Base-by-base conservation (phyloP, 177 flowering plant species). In the Vitis hybrid region DNA sequence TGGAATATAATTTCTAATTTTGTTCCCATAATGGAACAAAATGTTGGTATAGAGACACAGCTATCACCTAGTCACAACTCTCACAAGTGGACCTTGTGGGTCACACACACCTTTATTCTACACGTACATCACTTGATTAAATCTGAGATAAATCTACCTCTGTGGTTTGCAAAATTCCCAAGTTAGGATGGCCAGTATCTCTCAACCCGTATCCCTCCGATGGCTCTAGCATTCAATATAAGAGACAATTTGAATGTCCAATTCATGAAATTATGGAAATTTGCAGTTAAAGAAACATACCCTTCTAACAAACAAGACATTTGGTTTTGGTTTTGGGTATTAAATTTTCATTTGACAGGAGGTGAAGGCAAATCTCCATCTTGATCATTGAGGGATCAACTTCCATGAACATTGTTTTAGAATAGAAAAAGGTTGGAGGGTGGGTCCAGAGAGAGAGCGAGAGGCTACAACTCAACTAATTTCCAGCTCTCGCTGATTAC, bases 351-450 rank as follows among this genome's bases (percentile, higher is more conserved):
- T 57, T 57, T 57, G 18, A 19, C 13, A 17, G 60, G 60, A 6
- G 6, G 19, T 14, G 19, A 17, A 11, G 0, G 12, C 3, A 10
- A 57, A 19, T 61, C 66, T 52, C 57, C 4, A 32, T 61, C 59
- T 19, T 13, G 13, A 51, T 26, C n/a, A 51, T 14, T 60, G 66
- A 61, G 17, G 32, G 2, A 61, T 70, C 72, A 62, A 70, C 65
- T 52, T 62, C 52, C 60, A 52, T 7, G 30, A 45, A 18, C 3
- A 17, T 19, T 57, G 4, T 18, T 17, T 17, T 57, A 6, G 10
- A 14, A 57, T 14, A 17, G 2, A 57, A 17, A 17, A 17, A 17
- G 18, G 10, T 5, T 9, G 30, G 19, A 2, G 12, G 10, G 0
- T 17, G 23, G 51, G 23, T 49, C 11, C 26, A 48, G 32, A 49